These are phyloP conservation scores for Cladosporium sp. DNA, from an alignment of 2,329 filamentous ascomycete species.

Conservation along the genomic window DNA sequence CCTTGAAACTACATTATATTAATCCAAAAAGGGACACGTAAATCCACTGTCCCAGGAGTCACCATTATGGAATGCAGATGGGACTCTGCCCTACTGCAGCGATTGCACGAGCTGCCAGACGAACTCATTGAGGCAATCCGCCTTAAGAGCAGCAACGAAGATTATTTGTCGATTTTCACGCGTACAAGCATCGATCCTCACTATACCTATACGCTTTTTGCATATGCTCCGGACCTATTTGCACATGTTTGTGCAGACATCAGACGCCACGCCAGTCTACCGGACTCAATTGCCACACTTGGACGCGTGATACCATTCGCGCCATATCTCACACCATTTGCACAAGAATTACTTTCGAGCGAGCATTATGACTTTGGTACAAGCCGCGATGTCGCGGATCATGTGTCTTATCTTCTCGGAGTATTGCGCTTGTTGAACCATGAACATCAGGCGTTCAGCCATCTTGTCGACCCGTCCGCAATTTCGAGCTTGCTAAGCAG, in stretches of 20 bases:
- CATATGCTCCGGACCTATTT: conserved; percentile 69
- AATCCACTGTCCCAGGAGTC: not conserved
- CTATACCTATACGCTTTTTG: conserved; percentile 69
- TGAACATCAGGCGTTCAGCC: conserved; percentile 64
- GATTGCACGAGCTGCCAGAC: conserved; percentile 58
- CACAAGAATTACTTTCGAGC: conserved; percentile 19
- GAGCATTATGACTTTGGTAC: conserved; percentile 17
- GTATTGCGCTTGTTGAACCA: conserved; percentile 76
- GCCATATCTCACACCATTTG: conserved; percentile 61
- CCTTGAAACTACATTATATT: conserved; percentile 3
- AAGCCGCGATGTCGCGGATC: conserved; percentile 16
- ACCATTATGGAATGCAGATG: conserved; percentile 28
- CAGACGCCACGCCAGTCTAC: conserved; percentile 37
- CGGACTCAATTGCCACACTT: conserved; percentile 59
- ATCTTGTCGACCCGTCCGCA: conserved; percentile 60
- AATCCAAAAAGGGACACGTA: not conserved
- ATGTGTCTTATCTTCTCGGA: conserved; percentile 53
- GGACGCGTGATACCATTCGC: conserved; percentile 77
- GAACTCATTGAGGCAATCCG: conserved; percentile 67
- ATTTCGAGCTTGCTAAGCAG: conserved; percentile 66
- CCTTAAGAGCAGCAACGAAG: conserved; percentile 53
- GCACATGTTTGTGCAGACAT: conserved; percentile 68
- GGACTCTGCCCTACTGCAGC: conserved; percentile 24
- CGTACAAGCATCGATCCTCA: conserved; percentile 63
- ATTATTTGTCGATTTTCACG: conserved; percentile 69